Conservation (phyloP, 2,329 filamentous ascomycete species). For the Monosporascus sp. region DNA sequence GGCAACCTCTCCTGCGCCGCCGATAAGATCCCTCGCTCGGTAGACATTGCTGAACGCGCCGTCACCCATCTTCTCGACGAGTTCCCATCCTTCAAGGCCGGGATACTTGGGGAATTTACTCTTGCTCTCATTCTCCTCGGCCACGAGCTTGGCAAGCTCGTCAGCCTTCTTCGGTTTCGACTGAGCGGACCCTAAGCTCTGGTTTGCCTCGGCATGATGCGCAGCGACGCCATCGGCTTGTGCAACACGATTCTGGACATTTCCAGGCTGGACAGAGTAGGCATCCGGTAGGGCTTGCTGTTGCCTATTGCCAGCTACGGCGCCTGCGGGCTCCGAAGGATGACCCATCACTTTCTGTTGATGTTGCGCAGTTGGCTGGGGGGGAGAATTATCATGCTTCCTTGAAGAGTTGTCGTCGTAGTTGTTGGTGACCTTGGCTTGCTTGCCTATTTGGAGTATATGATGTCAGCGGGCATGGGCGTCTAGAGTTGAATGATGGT, state of each 20-base stretch:
- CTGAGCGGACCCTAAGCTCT: slow-evolving; percentile 38
- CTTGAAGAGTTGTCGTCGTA: slow-evolving; percentile 46
- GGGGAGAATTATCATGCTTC: slow-evolving; percentile 46
- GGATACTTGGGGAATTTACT: slow-evolving; percentile 83
- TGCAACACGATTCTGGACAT: slow-evolving; percentile 60
- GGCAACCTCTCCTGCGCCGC: slow-evolving; percentile 72
- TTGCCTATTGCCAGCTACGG: slow-evolving; percentile 41
- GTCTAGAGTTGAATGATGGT: too few relatives aligned
- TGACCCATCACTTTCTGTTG: slow-evolving; percentile 51
- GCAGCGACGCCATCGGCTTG: slow-evolving; percentile 62
- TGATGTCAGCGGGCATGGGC: slow-evolving; percentile 27
- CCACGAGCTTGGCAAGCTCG: slow-evolving; percentile 77
- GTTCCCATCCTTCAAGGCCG: slow-evolving; percentile 76
- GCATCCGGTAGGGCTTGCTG: slow-evolving; percentile 45
- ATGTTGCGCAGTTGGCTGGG: slow-evolving; percentile 42
- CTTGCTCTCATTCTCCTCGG: slow-evolving; percentile 83
- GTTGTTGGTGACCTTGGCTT: slow-evolving; percentile 66
- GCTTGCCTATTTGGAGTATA: slow-evolving; percentile 59
- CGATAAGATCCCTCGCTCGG: slow-evolving; percentile 70
- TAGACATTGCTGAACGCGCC: slow-evolving; percentile 99
- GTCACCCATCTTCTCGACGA: slow-evolving; percentile 97
- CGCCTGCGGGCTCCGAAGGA: slow-evolving; percentile 36
- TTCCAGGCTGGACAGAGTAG: slow-evolving; percentile 56
- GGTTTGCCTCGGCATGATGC: slow-evolving; percentile 56
- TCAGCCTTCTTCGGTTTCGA: slow-evolving; percentile 41